Base-by-base conservation (phyloP, 1,284 basidiomycete genomes). In the Cutaneotrichosporon sp. region DNA sequence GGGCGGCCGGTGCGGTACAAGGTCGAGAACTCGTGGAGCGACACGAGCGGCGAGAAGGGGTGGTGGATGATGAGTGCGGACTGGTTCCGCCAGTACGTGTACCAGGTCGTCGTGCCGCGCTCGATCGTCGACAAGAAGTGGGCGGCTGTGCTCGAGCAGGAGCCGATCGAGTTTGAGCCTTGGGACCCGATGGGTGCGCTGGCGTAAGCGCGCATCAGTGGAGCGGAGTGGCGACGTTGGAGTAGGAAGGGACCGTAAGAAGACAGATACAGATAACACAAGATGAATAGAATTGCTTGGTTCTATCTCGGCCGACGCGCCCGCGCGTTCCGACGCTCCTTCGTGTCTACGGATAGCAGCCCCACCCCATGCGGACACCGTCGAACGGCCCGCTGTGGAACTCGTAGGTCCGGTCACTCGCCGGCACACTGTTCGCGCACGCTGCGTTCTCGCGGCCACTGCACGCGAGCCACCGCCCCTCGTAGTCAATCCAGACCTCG, bases 11-110 rank as follows among this genome's bases (percentile, higher is more conserved):
- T 94, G 33, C 84, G 92, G 13, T 98, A 92, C 85, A 90, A 92
- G 79, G 91, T 97, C 13, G 94, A 98, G 83, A 98, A 98, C 82
- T 90, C 87, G 10, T 98, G 95, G 95, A 90, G 91, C 25, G 85
- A 87, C n/a, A 82, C 82, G 0, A 84, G 83, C 0, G 91, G 95
- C 22, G 84, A 92, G 67, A 88, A 93, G 71, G 95, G 93, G 2
- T 97, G 88, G 81, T 94, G 91, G 81, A 87, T 95, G 69, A 95
- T 95, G 91, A 89, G 87, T 50, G 89, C 90, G 66, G 83, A 82
- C 46, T 97, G 95, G 95, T 97, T 97, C 79, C 87, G 89, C 64
- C 84, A 97, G 87, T 92, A 77, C 67, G 89, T 86, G 13, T 69
- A 77, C 63, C 75, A 90, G 87, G 77, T 95, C 31, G 93, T 95